Evolutionary conservation across 2,329 filamentous ascomycete genomes (phyloP).

Genomic region (Calonectria pauciramosa): DNA sequence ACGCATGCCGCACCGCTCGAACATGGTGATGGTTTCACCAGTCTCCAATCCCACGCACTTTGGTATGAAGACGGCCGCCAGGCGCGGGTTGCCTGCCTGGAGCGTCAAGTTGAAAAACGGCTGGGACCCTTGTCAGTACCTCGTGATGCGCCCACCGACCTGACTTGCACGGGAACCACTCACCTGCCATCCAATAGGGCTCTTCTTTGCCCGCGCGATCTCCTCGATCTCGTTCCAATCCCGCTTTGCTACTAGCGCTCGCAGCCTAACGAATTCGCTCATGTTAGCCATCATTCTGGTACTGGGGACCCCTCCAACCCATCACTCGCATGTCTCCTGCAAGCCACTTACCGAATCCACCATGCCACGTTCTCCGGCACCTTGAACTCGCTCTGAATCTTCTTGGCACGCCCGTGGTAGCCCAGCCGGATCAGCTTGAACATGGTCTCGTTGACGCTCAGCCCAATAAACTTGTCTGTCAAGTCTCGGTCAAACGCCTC

Average conservation of each 20-base stretch:
- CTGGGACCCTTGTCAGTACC: slow-evolving; percentile 55
- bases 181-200: slow-evolving; percentile 96
- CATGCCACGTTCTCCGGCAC: slow-evolving; percentile 90
- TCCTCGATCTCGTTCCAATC: slow-evolving; percentile 96
- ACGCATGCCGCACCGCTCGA: slow-evolving; percentile 93
- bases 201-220: slow-evolving; percentile 82
- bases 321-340: slow-evolving; percentile 26
- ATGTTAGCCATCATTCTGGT: slow-evolving; percentile 35
- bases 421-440: slow-evolving; percentile 88
- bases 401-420: slow-evolving; percentile 87
- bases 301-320: slow-evolving; percentile 3
- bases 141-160: not conserved
- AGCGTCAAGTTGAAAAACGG: slow-evolving; percentile 94
- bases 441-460: slow-evolving; percentile 92
- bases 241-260: slow-evolving; percentile 89
- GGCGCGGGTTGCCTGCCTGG: slow-evolving; percentile 88
- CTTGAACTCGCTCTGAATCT: slow-evolving; percentile 92
- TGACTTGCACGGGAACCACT: slow-evolving; percentile 50
- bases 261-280: slow-evolving; percentile 66
- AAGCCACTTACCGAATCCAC: slow-evolving; percentile 76
- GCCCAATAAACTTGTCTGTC: slow-evolving; percentile 80
- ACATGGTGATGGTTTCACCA: slow-evolving; percentile 87
- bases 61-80: slow-evolving; percentile 86
- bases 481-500: slow-evolving; percentile 89
- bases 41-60: slow-evolving; percentile 83